phyloP scores from a whole-genome alignment of 1,139 yeast species.

The Kodamaea sp. region DNA sequence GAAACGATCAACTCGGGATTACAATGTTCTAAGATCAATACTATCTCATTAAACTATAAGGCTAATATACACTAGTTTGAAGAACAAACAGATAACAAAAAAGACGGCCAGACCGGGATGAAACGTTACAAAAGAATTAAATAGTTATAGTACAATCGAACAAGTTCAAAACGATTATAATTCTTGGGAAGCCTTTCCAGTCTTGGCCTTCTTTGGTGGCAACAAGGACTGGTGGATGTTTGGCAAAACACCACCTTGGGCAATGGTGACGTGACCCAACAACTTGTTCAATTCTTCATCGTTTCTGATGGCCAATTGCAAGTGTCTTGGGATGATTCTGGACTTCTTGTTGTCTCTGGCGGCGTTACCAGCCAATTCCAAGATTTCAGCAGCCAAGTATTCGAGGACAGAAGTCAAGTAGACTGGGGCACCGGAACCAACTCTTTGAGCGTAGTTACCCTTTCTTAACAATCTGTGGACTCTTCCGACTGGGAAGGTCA shows the following conservation, averaged over 20 bases:
- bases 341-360: slow-evolving; percentile 98
- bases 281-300: slow-evolving; percentile 95
- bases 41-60: slow-evolving; percentile 15
- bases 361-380: slow-evolving; percentile 98
- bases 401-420: slow-evolving; percentile 95
- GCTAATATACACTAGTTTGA: slow-evolving; percentile 20
- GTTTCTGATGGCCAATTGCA: slow-evolving; percentile 97
- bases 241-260: slow-evolving; percentile 28
- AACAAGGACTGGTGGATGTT: slow-evolving; percentile 25
- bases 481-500: slow-evolving; percentile 99
- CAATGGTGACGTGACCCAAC: slow-evolving; percentile 42
- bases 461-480: slow-evolving; percentile 95
- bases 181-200: slow-evolving; percentile 21
- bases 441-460: slow-evolving; percentile 99
- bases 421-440: slow-evolving; percentile 98
- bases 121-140: slow-evolving; percentile 13
- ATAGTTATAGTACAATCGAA: slow-evolving; percentile 13
- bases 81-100: slow-evolving; percentile 12
- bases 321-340: slow-evolving; percentile 98
- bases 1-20: no score
- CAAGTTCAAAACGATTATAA: slow-evolving; percentile 17
- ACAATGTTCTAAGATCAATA: slow-evolving; percentile 10
- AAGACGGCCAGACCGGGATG: slow-evolving; percentile 5
- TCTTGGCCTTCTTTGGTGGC: slow-evolving; percentile 23
- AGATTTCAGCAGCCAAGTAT: slow-evolving; percentile 94